Evolutionary conservation across 2,329 filamentous ascomycete species (phyloP).

Genomic region (Arthrobotrys pseudoclavata): DNA sequence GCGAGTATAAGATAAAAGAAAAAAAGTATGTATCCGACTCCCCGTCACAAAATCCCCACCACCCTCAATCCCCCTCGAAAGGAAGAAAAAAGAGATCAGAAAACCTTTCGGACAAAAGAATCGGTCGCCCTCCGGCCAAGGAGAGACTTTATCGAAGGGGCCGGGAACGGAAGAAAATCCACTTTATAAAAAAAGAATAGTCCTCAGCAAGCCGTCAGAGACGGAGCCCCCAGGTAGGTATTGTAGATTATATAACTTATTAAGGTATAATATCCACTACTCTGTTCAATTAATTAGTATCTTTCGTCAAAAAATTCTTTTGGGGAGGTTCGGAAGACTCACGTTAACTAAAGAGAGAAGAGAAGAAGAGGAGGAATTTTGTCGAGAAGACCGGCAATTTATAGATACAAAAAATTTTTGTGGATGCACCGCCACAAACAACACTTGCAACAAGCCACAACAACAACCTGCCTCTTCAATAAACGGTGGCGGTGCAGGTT

Average conservation of each 20-base stretch:
- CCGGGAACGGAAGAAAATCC: slow-evolving; percentile 64
- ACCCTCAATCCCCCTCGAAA: slow-evolving; percentile 7
- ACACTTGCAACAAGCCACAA: slow-evolving; percentile 39
- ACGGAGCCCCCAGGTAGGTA: slow-evolving; percentile 61
- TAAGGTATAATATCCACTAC: slow-evolving; percentile 62
- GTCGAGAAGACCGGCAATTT: slow-evolving; percentile 40
- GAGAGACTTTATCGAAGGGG: slow-evolving; percentile 62
- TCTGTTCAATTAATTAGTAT: slow-evolving; percentile 44
- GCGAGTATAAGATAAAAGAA: slow-evolving; percentile 1
- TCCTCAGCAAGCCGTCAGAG: slow-evolving; percentile 63
- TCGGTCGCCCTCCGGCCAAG: slow-evolving; percentile 55
- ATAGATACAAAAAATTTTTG: slow-evolving; percentile 43
- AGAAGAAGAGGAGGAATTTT: slow-evolving; percentile 28
- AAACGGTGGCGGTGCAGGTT: neutral
- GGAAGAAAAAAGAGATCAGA: slow-evolving; percentile 18
- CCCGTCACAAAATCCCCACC: slow-evolving; percentile 55
- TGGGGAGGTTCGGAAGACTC: slow-evolving; percentile 42
- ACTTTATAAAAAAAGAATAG: slow-evolving; percentile 57
- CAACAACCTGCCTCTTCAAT: neutral
- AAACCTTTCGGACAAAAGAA: slow-evolving; percentile 53
- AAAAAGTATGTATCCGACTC: slow-evolving; percentile 50
- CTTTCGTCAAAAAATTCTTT: slow-evolving; percentile 17
- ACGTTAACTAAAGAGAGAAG: slow-evolving; percentile 59
- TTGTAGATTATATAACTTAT: slow-evolving; percentile 62
- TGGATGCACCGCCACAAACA: slow-evolving; percentile 35